These are phyloP conservation scores for Clitocybe nebularis DNA, from an alignment of 1,284 basidiomycete genomes.

Conservation along the genomic window DNA sequence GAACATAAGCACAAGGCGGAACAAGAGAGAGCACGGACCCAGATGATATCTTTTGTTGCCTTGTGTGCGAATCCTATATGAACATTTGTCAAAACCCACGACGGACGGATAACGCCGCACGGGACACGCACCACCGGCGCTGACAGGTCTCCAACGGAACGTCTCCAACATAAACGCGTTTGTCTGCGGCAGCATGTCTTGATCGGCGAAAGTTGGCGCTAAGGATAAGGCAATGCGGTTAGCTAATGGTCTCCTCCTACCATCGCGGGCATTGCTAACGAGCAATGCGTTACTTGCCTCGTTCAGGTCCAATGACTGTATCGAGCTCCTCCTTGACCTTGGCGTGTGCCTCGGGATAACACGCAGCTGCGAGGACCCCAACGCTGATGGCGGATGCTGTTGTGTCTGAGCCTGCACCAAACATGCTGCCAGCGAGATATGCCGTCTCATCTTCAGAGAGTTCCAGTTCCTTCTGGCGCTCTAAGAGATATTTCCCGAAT, in stretches of 20 bases:
- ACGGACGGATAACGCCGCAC: too few species aligned
- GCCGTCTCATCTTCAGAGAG: constrained; percentile 52
- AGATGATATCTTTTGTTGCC: constrained; percentile 56
- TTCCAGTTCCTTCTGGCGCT: constrained; percentile 44
- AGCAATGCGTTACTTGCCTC: constrained; percentile 36
- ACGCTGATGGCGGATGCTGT: constrained; percentile 55
- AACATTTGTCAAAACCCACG: too few species aligned
- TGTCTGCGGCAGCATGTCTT: constrained; percentile 46
- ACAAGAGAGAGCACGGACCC: constrained; percentile 32
- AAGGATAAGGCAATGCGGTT: background rate
- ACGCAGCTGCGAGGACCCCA: constrained; percentile 59
- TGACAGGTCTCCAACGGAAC: constrained; percentile 63
- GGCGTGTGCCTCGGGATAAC: constrained; percentile 50
- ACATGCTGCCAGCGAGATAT: constrained; percentile 60
- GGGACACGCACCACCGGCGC: constrained; percentile 37
- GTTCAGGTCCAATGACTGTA: constrained; percentile 47
- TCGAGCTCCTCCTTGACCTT: constrained; percentile 62
- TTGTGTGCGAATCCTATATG: constrained; percentile 48
- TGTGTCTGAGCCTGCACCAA: constrained; percentile 64
- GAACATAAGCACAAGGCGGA: background rate
- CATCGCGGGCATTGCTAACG: too few species aligned
- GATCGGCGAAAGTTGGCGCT: constrained; percentile 53
- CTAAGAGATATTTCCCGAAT: constrained; percentile 55
- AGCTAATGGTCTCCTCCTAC: too few species aligned
- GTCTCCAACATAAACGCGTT: constrained; percentile 60